phyloP scores from a whole-genome alignment of 129 eudicot genomes.

The Ambrosia artemisiifolia region DNA sequence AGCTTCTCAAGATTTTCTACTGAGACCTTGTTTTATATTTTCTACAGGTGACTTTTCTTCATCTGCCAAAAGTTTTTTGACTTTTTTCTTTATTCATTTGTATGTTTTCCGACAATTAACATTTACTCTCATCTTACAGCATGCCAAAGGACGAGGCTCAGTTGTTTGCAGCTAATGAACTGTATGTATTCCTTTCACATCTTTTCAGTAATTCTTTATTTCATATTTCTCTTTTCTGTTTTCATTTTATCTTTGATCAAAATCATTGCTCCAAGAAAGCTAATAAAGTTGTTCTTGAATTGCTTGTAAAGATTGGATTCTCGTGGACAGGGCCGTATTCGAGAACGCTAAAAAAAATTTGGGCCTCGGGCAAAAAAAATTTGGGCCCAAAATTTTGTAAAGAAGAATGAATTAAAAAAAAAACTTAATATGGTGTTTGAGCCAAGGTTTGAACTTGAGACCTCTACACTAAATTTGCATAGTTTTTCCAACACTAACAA shows the following conservation, averaged over 20 bases:
- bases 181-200: conserved; percentile 50
- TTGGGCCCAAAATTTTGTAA: too few relatives aligned
- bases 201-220: not conserved
- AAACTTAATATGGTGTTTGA: too few relatives aligned
- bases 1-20: conserved; percentile 59
- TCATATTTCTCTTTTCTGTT: not conserved
- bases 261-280: not conserved
- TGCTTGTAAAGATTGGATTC: not conserved
- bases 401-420: too few relatives aligned
- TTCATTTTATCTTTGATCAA: not conserved
- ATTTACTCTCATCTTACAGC: conserved; percentile 47
- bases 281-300: not conserved
- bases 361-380: too few relatives aligned
- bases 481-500: too few relatives aligned
- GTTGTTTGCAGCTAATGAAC: conserved; percentile 84
- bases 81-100: conserved; percentile 11
- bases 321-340: too few relatives aligned
- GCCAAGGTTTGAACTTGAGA: too few relatives aligned
- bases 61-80: not conserved
- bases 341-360: too few relatives aligned
- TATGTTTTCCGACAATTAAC: not conserved
- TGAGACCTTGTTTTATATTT: conserved; percentile 78
- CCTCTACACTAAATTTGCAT: too few relatives aligned
- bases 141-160: conserved; percentile 98
- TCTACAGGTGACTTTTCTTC: conserved; percentile 56